Conservation (phyloP, 306 rosid species). For the Vigna unguiculata region DNA sequence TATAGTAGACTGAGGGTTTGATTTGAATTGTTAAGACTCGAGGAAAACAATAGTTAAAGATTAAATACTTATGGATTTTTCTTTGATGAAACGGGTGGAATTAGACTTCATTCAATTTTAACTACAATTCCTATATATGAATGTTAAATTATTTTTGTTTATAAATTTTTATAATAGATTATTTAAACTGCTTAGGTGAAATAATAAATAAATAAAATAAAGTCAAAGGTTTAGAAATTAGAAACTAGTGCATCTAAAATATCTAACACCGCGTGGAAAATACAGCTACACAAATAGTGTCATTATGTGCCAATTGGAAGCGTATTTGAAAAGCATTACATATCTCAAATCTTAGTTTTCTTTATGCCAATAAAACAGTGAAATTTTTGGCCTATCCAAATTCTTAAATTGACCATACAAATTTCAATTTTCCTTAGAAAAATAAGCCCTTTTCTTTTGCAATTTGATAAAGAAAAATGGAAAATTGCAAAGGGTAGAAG, state of each 20-base stretch:
- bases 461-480: neutral
- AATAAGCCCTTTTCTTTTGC: neutral
- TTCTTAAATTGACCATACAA: neutral
- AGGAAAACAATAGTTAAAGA: no score
- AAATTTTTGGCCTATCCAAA: neutral
- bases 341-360: neutral
- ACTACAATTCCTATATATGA: no score
- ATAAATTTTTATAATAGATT: no score
- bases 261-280: conserved; percentile 36
- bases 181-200: no score
- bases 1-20: no score
- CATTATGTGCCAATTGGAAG: conserved; percentile 43
- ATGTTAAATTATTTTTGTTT: no score
- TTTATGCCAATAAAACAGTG: neutral
- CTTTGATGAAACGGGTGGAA: no score
- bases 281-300: neutral
- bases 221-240: no score
- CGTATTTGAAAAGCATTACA: neutral
- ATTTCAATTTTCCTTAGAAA: neutral
- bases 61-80: no score
- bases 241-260: neutral
- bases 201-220: no score
- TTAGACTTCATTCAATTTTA: no score
- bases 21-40: no score
- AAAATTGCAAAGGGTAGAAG: conserved; percentile 32